phyloP scores from a whole-genome alignment of 441 rosid species.

The Populus hybrid region DNA sequence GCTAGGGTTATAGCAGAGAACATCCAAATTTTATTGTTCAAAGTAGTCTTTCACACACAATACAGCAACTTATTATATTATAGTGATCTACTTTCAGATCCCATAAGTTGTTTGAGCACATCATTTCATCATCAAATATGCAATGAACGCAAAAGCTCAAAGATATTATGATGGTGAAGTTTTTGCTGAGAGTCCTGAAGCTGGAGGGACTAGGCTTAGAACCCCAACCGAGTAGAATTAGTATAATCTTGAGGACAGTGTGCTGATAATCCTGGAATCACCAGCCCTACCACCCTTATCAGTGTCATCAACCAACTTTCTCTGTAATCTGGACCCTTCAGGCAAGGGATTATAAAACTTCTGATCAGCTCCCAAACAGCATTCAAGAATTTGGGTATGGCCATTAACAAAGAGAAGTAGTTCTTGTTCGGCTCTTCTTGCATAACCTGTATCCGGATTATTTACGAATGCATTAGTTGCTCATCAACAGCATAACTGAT shows the following conservation, averaged over 20 bases:
- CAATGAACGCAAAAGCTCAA: not conserved
- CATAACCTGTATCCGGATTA: constrained; percentile 34
- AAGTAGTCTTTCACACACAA: not conserved
- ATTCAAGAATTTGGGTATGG: constrained; percentile 36
- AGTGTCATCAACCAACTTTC: constrained; percentile 49
- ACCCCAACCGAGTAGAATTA: constrained; percentile 47
- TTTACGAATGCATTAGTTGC: not conserved
- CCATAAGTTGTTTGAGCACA: not conserved
- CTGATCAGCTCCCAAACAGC: constrained; percentile 67
- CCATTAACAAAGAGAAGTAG: constrained; percentile 46
- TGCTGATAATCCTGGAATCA: constrained; percentile 56
- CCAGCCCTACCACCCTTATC: constrained; percentile 45
- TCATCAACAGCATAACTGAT: not conserved
- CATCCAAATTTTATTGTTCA: too few species aligned
- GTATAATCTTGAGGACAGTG: constrained; percentile 58
- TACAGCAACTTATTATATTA: not conserved
- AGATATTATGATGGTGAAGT: not conserved
- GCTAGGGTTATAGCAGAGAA: too few species aligned
- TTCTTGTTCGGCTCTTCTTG: constrained; percentile 71
- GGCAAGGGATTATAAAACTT: constrained; percentile 42
- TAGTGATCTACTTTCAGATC: not conserved
- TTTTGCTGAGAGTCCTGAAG: not conserved
- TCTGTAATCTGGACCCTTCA: constrained; percentile 40
- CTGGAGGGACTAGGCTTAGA: constrained; percentile 3
- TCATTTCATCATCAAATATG: too few species aligned